Conservation (phyloP, 192 early-diverging fungal species). For the Thamnidium elegans region DNA sequence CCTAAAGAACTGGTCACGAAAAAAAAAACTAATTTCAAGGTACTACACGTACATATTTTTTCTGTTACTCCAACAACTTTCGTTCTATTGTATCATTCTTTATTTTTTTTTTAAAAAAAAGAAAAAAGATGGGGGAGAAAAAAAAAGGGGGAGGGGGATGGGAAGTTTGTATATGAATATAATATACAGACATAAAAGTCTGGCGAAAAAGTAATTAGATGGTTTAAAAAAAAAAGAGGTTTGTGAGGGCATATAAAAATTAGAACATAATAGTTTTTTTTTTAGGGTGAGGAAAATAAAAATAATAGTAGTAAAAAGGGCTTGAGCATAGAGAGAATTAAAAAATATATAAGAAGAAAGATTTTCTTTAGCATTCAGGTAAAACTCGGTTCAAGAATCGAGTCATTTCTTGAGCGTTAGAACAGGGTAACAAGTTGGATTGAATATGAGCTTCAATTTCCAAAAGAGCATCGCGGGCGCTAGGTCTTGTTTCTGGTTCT, state of each 20-base stretch:
- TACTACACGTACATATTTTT: too few relatives aligned
- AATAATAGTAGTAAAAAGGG: too few relatives aligned
- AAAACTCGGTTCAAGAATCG: slow-evolving; percentile 31
- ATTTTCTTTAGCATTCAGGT: slow-evolving; percentile 24
- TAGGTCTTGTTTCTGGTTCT: slow-evolving; percentile 31
- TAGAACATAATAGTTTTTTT: slow-evolving; percentile 2
- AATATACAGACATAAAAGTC: too few relatives aligned
- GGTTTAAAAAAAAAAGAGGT: background rate
- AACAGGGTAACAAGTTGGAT: slow-evolving; percentile 27
- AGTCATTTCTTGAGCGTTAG: slow-evolving; percentile 26
- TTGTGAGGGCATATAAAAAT: slow-evolving; percentile 5
- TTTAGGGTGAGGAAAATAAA: background rate
- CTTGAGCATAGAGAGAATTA: slow-evolving; percentile 2
- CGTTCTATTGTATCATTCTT: too few relatives aligned
- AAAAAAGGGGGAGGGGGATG: background rate
- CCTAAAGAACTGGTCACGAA: background rate
- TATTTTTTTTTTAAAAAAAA: too few relatives aligned
- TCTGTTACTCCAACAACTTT: too few relatives aligned
- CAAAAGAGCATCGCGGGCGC: slow-evolving; percentile 34
- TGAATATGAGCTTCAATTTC: slow-evolving; percentile 41
- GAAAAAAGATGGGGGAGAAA: too few relatives aligned
- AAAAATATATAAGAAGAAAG: background rate
- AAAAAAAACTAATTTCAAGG: too few relatives aligned
- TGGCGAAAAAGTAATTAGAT: too few relatives aligned
- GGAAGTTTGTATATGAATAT: too few relatives aligned